Evolutionary conservation across 2,329 filamentous ascomycete species (phyloP), one percentile per base, ranked within the genome.

Genomic region (Pseudohalonectria lignicola): DNA sequence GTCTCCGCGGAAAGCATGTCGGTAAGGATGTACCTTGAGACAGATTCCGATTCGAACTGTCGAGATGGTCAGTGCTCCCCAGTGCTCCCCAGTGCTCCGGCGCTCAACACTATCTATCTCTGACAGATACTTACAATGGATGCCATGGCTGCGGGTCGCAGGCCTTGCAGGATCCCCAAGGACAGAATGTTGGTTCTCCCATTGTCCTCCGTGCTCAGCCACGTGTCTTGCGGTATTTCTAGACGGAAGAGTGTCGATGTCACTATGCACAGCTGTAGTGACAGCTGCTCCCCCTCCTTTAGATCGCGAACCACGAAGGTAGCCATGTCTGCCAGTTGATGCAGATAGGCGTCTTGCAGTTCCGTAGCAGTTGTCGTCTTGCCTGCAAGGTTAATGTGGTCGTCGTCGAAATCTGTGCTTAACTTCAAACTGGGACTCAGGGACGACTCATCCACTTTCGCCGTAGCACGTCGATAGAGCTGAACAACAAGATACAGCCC

Each of bases 391-490:
- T n/a, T n/a, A n/a, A n/a, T n/a, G n/a, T n/a, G n/a, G n/a, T n/a
- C n/a, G n/a, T n/a, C n/a, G n/a, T n/a, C n/a, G n/a, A n/a, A n/a
- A n/a, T n/a, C n/a, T n/a, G n/a, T n/a, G n/a, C n/a, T n/a, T n/a
- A n/a, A n/a, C n/a, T n/a, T n/a, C n/a, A n/a, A n/a, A n/a, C n/a
- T n/a, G n/a, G n/a, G n/a, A n/a, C n/a, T n/a, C n/a, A n/a, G n/a
- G n/a, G n/a, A n/a, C n/a, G n/a, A n/a, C n/a, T n/a, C n/a, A n/a
- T n/a, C n/a, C n/a, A n/a, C n/a, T n/a, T n/a, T n/a, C n/a, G n/a
- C 20, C 1, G 61, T 64, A 4, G 60, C 57, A 15, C 57, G 55
- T 7, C 57, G 56, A 44, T 69, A 71, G 3, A 71, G 53, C 16
- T 55, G 49, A 12, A 58, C 52, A 10, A 59, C 52, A 9, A 63